phyloP scores from a whole-genome alignment of 345 rosid genomes.

The Alliaria petiolata region DNA sequence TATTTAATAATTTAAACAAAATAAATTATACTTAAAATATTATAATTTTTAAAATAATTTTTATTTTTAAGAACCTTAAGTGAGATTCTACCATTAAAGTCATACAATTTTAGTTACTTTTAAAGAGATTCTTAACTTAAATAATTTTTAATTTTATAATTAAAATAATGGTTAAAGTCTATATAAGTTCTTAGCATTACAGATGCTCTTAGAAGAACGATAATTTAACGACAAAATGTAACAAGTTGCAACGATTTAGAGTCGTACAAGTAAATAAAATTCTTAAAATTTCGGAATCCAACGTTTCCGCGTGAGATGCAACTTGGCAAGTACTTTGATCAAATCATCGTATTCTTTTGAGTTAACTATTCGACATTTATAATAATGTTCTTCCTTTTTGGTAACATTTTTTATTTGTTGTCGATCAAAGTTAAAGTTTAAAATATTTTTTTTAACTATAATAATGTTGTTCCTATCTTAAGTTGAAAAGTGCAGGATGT shows the following conservation, averaged over 20 bases:
- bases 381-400: not conserved
- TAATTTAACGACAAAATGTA: not conserved
- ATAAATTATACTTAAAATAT: too few species aligned
- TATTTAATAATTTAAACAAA: too few species aligned
- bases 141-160: too few species aligned
- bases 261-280: not conserved
- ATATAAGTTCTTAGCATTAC: too few species aligned
- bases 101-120: too few species aligned
- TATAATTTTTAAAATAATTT: too few species aligned
- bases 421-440: slow-evolving; percentile 18
- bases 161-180: too few species aligned
- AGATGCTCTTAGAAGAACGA: too few species aligned
- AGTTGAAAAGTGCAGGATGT: slow-evolving; percentile 25
- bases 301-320: slow-evolving; percentile 24
- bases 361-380: not conserved
- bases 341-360: not conserved
- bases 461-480: slow-evolving; percentile 25
- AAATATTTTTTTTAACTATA: not conserved
- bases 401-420: not conserved
- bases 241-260: not conserved
- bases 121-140: too few species aligned
- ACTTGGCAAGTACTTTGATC: slow-evolving; percentile 21
- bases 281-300: not conserved
- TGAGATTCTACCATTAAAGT: too few species aligned
- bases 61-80: too few species aligned